Evolutionary conservation across 768 basidiomycete species (phyloP), one percentile per base, ranked within the genome.

Genomic region (Termitomyces sp.): DNA sequence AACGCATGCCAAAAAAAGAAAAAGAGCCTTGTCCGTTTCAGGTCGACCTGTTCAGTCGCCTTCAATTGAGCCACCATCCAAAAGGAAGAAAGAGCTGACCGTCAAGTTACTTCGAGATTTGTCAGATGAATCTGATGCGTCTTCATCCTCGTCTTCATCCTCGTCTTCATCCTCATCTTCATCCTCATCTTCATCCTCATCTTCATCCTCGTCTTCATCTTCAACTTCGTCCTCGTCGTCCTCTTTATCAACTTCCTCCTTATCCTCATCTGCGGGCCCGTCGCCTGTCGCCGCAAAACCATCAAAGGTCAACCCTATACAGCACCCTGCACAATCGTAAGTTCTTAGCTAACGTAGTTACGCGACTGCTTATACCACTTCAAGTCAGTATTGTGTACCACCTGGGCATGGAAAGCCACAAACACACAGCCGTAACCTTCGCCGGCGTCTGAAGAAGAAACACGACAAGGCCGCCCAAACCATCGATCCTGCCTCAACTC

Each of bases 151-250:
- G 8, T 54, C 53, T 5, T 54, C 51, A 0, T 63, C 66, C 4
- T 58, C 65, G 44, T 60, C 64, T 3, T 63, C 57, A 2, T 58
- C 58, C 10, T 63, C 64, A 2, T 54, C 45, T 12, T 55, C 64
- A 28, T 50, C 76, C 75, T 19, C 79, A 74, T 3, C 83, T 5
- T 57, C 51, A 0, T 54, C 47, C 0, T 60, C 57, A 0, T 56
- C 61, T 0, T 57, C 59, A 0, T 58, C 59, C 0, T 65, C 68
- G 0, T 63, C 71, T 0, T 61, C 68, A 1, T 66, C 67, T 3
- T 67, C 69, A 0, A 63, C 67, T 0, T 68, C 69, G 0, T 64
- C 64, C 0, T 61, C 65, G 2, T 58, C 64, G 0, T 63, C 37
- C 0, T 19, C 50, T 5, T 39, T 37, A 4, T 39, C 43, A 27